Percentiles rank a stretch among this genome's conserved stretches.
These are phyloP conservation scores for Allium cepa DNA, from an alignment of 106 monocot species.

Conservation along the genomic window DNA sequence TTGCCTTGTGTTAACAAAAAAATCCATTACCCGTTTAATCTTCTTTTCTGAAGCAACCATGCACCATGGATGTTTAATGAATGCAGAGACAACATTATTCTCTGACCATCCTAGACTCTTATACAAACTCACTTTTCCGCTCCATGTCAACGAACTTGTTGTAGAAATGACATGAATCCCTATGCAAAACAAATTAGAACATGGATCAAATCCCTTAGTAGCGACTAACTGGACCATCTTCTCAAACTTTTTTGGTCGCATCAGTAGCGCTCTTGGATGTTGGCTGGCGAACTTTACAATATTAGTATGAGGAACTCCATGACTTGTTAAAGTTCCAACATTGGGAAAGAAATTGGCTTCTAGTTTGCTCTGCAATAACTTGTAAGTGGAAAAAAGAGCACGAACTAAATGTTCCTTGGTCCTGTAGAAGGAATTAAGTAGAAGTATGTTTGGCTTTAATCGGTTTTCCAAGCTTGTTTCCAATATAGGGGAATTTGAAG, in stretches of 20 bases:
- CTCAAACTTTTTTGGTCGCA: slow-evolving; percentile 2
- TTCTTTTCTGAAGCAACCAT: slow-evolving; percentile 22
- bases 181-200: slow-evolving; percentile 11
- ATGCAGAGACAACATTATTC: slow-evolving; percentile 21
- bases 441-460: slow-evolving; percentile 2
- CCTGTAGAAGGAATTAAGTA: slow-evolving; percentile 17
- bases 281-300: slow-evolving; percentile 10
- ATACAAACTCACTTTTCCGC: slow-evolving; percentile 23
- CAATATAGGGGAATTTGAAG: slow-evolving; percentile 6
- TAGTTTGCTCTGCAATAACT: slow-evolving; percentile 8
- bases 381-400: slow-evolving; percentile 1
- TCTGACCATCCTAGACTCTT: slow-evolving; percentile 47
- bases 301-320: slow-evolving; percentile 13
- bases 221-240: slow-evolving; percentile 2
- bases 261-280: slow-evolving; percentile 9
- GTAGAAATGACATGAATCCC: slow-evolving; percentile 9
- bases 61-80: slow-evolving; percentile 25
- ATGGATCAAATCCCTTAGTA: slow-evolving; percentile 20
- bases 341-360: slow-evolving; percentile 15
- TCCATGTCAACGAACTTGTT: slow-evolving; percentile 13
- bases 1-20: slow-evolving; percentile 14
- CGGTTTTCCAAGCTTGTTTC: slow-evolving; percentile 3
- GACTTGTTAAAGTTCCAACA: slow-evolving; percentile 11
- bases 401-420: not conserved
- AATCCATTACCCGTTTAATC: slow-evolving; percentile 18